These are phyloP conservation scores for Aspergillus tubingensis DNA, from an alignment of 2,329 filamentous ascomycete species.

Conservation along the genomic window DNA sequence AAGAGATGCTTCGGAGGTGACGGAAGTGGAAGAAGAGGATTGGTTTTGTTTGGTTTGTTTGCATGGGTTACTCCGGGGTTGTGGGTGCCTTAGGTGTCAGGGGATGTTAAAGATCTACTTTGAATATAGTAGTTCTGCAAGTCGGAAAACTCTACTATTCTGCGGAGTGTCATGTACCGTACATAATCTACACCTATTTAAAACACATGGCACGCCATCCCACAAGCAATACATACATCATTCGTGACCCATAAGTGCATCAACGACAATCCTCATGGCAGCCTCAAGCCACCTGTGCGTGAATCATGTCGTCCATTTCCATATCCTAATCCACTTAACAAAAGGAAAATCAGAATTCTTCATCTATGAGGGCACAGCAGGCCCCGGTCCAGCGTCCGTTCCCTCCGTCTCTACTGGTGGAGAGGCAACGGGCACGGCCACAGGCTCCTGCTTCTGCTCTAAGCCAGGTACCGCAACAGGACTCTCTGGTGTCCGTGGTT, in stretches of 20 bases:
- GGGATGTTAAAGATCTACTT: not conserved
- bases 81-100: not conserved
- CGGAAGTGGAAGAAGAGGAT: not conserved
- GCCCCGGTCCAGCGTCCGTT: conserved; percentile 1
- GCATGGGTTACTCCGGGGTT: not conserved
- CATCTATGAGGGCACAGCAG: conserved; percentile 6
- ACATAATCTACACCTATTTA: conserved; percentile 2
- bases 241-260: conserved; percentile 17
- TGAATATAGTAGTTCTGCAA: not conserved
- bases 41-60: not conserved
- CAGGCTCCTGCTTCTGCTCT: conserved; percentile 12
- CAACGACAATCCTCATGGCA: not conserved
- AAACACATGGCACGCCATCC: conserved; percentile 3
- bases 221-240: conserved; percentile 15
- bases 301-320: not conserved
- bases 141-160: not conserved
- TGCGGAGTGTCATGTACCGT: not conserved
- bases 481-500: conserved; percentile 33
- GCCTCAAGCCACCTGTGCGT: not conserved
- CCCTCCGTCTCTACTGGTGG: conserved; percentile 1
- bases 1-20: not conserved
- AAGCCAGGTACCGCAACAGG: conserved; percentile 11
- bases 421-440: not conserved
- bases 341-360: not conserved
- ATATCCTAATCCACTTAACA: conserved; percentile 6